These are phyloP conservation scores for Pachyrhizus erosus DNA, from an alignment of 306 rosid genomes.

Conservation along the genomic window DNA sequence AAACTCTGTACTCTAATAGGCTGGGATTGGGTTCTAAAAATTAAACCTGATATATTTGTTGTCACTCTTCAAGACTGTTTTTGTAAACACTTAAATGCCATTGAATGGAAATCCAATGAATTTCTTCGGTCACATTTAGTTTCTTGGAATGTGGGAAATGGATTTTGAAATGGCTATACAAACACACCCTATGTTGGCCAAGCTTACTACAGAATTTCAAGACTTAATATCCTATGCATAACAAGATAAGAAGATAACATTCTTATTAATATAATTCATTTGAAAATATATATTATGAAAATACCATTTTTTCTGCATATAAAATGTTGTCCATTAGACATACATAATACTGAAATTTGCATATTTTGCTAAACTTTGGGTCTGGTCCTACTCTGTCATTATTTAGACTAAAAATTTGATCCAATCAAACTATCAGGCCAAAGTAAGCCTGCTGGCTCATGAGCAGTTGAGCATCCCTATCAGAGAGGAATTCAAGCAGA, in stretches of 20 bases:
- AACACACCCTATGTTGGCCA: too few relatives aligned
- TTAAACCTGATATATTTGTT: not conserved
- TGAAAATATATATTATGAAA: not conserved
- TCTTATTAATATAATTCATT: too few relatives aligned
- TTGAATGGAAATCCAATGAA: too few relatives aligned
- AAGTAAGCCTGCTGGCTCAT: not conserved
- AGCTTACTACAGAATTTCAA: too few relatives aligned
- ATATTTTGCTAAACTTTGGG: not conserved
- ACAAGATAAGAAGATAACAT: too few relatives aligned
- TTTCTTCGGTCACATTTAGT: too few relatives aligned
- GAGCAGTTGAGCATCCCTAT: not conserved
- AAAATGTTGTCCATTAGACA: not conserved
- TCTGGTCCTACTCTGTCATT: not conserved
- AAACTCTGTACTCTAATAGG: too few relatives aligned
- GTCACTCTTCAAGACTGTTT: too few relatives aligned
- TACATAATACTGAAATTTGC: not conserved
- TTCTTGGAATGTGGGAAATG: too few relatives aligned
- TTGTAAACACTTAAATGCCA: too few relatives aligned
- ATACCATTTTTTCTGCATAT: not conserved
- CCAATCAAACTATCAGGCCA: not conserved
- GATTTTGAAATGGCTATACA: too few relatives aligned
- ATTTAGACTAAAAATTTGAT: not conserved
- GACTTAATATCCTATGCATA: too few relatives aligned
- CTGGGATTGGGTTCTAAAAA: slow-evolving; percentile 3
- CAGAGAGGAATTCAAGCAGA: not conserved